phyloP scores from a whole-genome alignment of 2,329 filamentous ascomycete species.

The Huntiella abstrusa region DNA sequence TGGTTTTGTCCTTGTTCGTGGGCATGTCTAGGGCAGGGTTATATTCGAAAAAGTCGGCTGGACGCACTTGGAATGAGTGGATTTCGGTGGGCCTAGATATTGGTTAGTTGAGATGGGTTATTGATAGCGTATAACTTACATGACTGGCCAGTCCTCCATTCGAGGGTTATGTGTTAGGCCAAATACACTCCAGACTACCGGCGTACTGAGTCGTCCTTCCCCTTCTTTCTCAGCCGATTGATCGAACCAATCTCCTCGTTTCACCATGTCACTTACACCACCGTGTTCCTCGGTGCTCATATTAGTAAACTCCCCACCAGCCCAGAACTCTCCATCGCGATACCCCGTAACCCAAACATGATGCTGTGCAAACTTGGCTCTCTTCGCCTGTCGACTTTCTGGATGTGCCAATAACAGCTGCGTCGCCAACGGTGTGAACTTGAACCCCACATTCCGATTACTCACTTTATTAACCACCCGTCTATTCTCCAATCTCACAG shows the following conservation, averaged over 20 bases:
- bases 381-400: constrained; percentile 22
- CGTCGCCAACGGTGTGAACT: constrained; percentile 25
- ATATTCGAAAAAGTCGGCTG: constrained; percentile 27
- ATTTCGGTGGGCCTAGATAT: constrained; percentile 27
- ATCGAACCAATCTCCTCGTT: constrained; percentile 27
- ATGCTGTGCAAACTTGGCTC: constrained; percentile 28
- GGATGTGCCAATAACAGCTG: constrained; percentile 29
- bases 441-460: constrained; percentile 31
- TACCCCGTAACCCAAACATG: constrained; percentile 31
- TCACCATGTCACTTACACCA: constrained; percentile 28
- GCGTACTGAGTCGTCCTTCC: constrained; percentile 15
- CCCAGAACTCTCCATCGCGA: constrained; percentile 30
- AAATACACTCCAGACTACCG: constrained; percentile 29
- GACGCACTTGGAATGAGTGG: constrained; percentile 26
- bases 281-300: constrained; percentile 25
- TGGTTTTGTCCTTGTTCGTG: constrained; percentile 19
- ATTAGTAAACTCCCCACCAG: constrained; percentile 32
- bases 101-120: not conserved
- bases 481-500: constrained; percentile 30
- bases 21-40: constrained; percentile 30
- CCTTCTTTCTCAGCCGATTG: constrained; percentile 5
- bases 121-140: constrained; percentile 19
- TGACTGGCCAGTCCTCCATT: constrained; percentile 32
- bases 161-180: constrained; percentile 29
- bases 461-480: constrained; percentile 27